Evolutionary conservation across 2,329 filamentous ascomycete species (phyloP), one percentile per base, ranked within the genome.

Genomic region (Exophiala aquamarina): DNA sequence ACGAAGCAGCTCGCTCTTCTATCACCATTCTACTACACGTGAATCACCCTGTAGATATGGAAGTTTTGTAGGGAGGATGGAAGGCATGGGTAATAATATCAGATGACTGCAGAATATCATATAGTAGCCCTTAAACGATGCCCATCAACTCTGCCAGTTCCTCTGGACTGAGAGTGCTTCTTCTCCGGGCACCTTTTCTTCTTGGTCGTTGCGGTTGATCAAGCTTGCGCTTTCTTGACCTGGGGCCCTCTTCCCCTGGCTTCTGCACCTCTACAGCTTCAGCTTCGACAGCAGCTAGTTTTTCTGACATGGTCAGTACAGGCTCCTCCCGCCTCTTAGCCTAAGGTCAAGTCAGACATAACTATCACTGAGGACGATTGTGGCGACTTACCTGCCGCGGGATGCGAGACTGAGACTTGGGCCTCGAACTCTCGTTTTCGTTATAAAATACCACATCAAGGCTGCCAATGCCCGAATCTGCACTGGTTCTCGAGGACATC

Each of bases 101-200:
- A n/a, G n/a, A n/a, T n/a, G n/a, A n/a, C n/a, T n/a, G n/a, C n/a
- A n/a, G n/a, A n/a, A n/a, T n/a, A n/a, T n/a, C n/a, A n/a, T n/a
- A n/a, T n/a, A n/a, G n/a, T n/a, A 11, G 23, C 23, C 8, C 28
- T 31, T 41, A 51, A 45, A 47, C 44, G n/a, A 52, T 48, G 20
- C 57, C 55, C 50, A 59, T 56, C 36, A 57, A 42, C n/a, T 45
- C 43, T 28, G 52, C 70, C 35, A 73, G 58, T 53, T 74, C 71
- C 39, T 70, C 67, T 33, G 60, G 67, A n/a, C 67, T 72, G 18
- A 74, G 59, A 20, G 71, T 73, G 46, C 71, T 74, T 36, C 70
- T 63, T 49, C 71, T 58, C 34, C 60, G 56, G 20, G 56, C 49
- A 7, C 23, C 44, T 20, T 41, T 51, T 29, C 47, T 53, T 35